Conservation (phyloP, 164 flowering plant genomes). For the Houttuynia cordata region DNA sequence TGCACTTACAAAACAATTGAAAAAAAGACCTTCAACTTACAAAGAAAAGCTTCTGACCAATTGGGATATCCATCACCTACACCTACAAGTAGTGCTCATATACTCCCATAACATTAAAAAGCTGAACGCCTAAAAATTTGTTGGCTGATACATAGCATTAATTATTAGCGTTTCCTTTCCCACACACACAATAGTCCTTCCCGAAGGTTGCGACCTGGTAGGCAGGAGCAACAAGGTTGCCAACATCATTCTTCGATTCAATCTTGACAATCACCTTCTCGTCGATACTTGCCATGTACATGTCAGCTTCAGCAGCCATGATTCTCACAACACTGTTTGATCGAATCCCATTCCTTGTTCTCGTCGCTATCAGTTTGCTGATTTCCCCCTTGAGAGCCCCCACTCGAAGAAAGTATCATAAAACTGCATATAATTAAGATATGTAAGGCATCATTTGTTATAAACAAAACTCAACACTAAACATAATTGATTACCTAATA, state of each 20-base stretch:
- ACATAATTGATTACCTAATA: neutral
- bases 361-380: slow-evolving; percentile 27
- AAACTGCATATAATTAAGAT: slow-evolving; percentile 43
- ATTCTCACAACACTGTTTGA: slow-evolving; percentile 33
- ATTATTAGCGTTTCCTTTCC: slow-evolving; percentile 25
- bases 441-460: neutral
- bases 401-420: slow-evolving; percentile 71
- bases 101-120: no score
- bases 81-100: no score
- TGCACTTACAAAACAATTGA: no score
- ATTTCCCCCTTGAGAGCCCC: slow-evolving; percentile 63
- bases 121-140: no score
- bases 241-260: slow-evolving; percentile 47
- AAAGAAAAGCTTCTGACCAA: no score
- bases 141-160: no score
- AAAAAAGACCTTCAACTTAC: no score
- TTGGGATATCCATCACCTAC: no score
- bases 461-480: neutral
- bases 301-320: slow-evolving; percentile 41
- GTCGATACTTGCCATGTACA: slow-evolving; percentile 52
- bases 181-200: slow-evolving; percentile 45
- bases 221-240: slow-evolving; percentile 43
- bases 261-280: slow-evolving; percentile 47
- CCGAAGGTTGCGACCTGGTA: slow-evolving; percentile 44
- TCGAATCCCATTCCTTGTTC: slow-evolving; percentile 39